phyloP scores from a whole-genome alignment of 2,329 filamentous ascomycete species.

The Pseudogymnoascus sp. region DNA sequence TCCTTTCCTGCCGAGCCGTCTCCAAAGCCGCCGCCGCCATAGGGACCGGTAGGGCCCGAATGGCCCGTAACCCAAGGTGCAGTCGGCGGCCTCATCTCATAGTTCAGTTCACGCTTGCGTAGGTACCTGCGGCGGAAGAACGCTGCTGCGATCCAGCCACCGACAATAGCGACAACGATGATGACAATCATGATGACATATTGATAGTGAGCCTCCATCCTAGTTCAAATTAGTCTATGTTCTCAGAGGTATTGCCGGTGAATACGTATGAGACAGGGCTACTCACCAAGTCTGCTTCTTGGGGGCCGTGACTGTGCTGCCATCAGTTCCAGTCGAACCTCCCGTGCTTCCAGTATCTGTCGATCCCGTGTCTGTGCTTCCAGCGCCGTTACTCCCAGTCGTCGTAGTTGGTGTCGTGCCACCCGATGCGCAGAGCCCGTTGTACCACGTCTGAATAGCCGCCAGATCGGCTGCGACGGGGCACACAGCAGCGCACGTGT shows the following conservation, averaged over 20 bases:
- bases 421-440: conserved; percentile 54
- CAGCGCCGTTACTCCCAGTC: neutral
- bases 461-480: conserved; percentile 40
- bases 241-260: conserved; percentile 7
- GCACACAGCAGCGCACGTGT: neutral
- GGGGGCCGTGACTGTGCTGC: conserved; percentile 10
- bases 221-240: conserved; percentile 29
- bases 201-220: conserved; percentile 65
- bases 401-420: conserved; percentile 18
- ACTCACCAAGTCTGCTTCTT: conserved; percentile 8
- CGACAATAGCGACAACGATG: conserved; percentile 61
- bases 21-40: conserved; percentile 1
- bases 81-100: conserved; percentile 33
- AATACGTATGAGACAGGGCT: neutral
- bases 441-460: conserved; percentile 65
- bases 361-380: neutral
- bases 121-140: conserved; percentile 70
- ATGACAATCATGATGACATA: conserved; percentile 80
- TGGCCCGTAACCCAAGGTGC: conserved; percentile 26
- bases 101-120: conserved; percentile 55
- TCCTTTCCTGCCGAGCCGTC: neutral
- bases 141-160: conserved; percentile 61
- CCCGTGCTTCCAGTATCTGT: neutral
- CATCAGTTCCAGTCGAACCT: neutral
- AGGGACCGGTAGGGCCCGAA: neutral